Base-by-base conservation (phyloP, 495 filamentous ascomycete species). In the Daldinia grandis region DNA sequence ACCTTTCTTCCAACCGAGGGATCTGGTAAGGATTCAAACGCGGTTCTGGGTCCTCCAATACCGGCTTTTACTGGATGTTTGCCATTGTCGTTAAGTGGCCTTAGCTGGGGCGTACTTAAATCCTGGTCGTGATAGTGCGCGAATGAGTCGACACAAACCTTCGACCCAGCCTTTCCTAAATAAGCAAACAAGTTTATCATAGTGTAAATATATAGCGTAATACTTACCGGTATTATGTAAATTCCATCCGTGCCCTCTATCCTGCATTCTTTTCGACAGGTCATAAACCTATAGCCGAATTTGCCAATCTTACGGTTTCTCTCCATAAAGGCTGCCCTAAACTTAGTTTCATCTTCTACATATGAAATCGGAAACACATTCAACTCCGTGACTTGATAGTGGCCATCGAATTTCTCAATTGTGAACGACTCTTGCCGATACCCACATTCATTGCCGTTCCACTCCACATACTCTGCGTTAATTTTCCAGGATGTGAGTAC, bases 261-360 rank as follows among this genome's bases (percentile, higher is more conserved):
- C 57, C 35, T 73, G 53, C 10, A 51, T 1, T 85, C 89, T 31
- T 83, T 78, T 68, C 88, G 89, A 5, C 42, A 47, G 5, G 79
- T 68, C 64, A 83, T 86, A 76, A 87, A 87, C 58, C 86, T 83
- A 40, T 81, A 85, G 1, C 89, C 89, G 21, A 87, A 80, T 30
- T 73, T 63, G 61, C 86, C 80, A 73, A 85, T 87, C 8, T 66
- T 60, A 55, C 77, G 78, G 12, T 85, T 86, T 5, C 80, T 77
- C 15, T 77, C 72, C 5, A 82, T 74, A 55, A 86, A 56, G 0
- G 66, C 19, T 28, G 74, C 65, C 38, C 47, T 71, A 10, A 84
- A 61, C 14, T 71, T 78, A 1, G 81, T 75, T 25, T 78, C 71
- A 14, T 84, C 75, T 1, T 71, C 40, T 59, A 87, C 84, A 62